Base-by-base conservation (phyloP, 345 rosid species). In the Nephelium lappaceum region DNA sequence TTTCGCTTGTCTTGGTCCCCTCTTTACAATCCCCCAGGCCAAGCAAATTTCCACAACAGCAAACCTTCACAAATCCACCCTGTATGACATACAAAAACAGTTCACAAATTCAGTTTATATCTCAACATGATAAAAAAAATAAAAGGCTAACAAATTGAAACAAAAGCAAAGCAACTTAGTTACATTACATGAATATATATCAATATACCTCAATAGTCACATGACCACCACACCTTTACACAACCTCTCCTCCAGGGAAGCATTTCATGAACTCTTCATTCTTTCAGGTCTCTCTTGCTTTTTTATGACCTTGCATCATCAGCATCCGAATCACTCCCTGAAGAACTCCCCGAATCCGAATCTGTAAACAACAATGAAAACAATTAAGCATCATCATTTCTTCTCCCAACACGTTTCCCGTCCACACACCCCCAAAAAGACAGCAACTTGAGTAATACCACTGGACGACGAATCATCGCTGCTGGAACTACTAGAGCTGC, bases 401-500 rank as follows among this genome's bases (percentile, higher is more conserved):
- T 64, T 25, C 23, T 16, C 43, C 39, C 27, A 60, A 25, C 36
- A 31, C 10, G 0, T n/a, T 11, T 14, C 63, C 49, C 55, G 31
- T 7, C n/a, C n/a, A n/a, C n/a, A n/a, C n/a, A n/a, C n/a, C n/a
- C n/a, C n/a, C 57, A 53, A 23, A 23, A 63, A 70, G 0, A 31
- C 64, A 31, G 58, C 73, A 57, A 55, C 19, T 47, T 9, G 42
- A 15, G 75, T 71, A 0, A 38, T 84, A 93, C 97, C 95, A 67
- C 95, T 93, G 2, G 97, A 91, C 0, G 95, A 91, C 2, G 92
- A 91, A 6, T 91, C 84, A 70, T 83, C 92, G 71, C 93, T 92
- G 36, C 94, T 84, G 12, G 93, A 91, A 69, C 93, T 92, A 43
- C 94, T 82, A 36, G 93, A 91, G 85, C 92, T 85, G 71, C 88